A percentile compares a stretch with the other conserved stretches of the same genome.
Conservation (phyloP, 805 yeast genomes). For the Danielia oregonensis region DNA sequence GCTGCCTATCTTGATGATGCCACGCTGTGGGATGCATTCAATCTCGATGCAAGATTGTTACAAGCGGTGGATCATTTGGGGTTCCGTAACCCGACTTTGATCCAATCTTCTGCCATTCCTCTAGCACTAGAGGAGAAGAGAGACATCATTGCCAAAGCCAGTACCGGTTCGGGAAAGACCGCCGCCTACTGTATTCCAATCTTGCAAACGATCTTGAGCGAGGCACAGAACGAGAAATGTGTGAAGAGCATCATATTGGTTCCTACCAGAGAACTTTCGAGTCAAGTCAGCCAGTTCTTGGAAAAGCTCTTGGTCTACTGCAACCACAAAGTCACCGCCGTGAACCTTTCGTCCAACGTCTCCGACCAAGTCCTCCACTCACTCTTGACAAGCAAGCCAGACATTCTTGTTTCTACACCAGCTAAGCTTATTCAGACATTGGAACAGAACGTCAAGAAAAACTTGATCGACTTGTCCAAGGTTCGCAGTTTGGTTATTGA, state of each 20-base stretch:
- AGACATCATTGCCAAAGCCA: constrained; percentile 90
- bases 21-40: constrained; percentile 68
- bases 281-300: constrained; percentile 73
- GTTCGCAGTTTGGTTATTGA: constrained; percentile 80
- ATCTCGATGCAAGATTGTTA: constrained; percentile 73
- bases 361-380: constrained; percentile 71
- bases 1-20: constrained; percentile 70
- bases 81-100: constrained; percentile 80
- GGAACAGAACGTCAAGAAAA: constrained; percentile 38
- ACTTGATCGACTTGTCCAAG: constrained; percentile 47
- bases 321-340: constrained; percentile 55
- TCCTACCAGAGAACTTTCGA: constrained; percentile 89
- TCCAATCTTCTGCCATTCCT: constrained; percentile 90
- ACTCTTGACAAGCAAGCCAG: constrained; percentile 70
- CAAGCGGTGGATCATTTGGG: constrained; percentile 84
- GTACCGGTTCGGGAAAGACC: constrained; percentile 96
- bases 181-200: constrained; percentile 88
- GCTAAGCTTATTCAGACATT: constrained; percentile 60
- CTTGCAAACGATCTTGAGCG: constrained; percentile 64
- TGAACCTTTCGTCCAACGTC: constrained; percentile 65
- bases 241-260: constrained; percentile 71
- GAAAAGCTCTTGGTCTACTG: constrained; percentile 68
- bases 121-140: constrained; percentile 85
- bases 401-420: constrained; percentile 84
- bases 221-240: constrained; percentile 22